Evolutionary conservation across 495 filamentous ascomycete genomes (phyloP), one percentile per base, ranked within the genome.

Genomic region (Xanthoparmelia taractica): DNA sequence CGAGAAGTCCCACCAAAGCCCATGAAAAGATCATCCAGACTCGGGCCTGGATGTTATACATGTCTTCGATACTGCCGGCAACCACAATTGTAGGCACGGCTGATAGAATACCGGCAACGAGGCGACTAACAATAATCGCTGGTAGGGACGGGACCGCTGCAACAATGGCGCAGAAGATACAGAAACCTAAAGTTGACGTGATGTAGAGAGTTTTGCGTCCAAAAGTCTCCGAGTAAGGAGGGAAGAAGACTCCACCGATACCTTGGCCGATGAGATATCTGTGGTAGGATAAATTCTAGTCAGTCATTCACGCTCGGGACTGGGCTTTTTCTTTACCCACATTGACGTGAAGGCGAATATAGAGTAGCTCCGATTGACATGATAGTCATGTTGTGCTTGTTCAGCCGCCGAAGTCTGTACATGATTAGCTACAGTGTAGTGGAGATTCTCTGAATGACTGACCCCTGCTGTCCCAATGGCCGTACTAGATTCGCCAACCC

Each of bases 211-310:
- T 72, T 54, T 77, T 79, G 33, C 80, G 78, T 4, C 81, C 81
- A 64, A 82, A 81, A 0, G 74, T 69, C 67, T 84, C 81, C 0
- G 79, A 79, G 62, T 77, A 78, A 33, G 81, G 78, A 34, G 80
- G 80, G 48, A 82, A 76, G 25, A 83, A 57, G 34, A 84, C 71
- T 20, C 75, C 79, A 36, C 54, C 54, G 78, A 79, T 31, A 20
- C 72, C 77, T 69, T 84, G 81, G 2, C 78, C 80, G 11, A 82
- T 67, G 37, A 79, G 71, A 60, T 80, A 82, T 57, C 78, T 82
- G 36, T 29, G 31, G 27, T 27, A 57, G 4, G 5, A 34, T 33
- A 17, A 8, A 33, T 29, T 57, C 1, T 27, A 34, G 2, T 27
- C 13, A 57, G n/a, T n/a, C n/a, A n/a, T n/a, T n/a, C n/a, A n/a